Conservation (phyloP, 371 early-diverging fungal species). For the Mucor indicus region DNA sequence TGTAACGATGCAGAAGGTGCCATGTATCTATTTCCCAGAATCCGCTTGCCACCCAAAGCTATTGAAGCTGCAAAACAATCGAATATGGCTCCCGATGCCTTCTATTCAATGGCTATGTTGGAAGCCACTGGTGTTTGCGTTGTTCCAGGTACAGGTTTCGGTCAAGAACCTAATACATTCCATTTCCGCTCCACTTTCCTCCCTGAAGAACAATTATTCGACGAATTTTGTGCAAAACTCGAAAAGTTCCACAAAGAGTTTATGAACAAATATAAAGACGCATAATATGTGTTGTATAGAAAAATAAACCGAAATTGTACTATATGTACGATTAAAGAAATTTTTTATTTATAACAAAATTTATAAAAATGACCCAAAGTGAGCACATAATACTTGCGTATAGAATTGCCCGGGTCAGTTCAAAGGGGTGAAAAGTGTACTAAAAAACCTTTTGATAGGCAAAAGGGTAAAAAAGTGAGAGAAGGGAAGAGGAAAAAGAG, state of each 20-base stretch:
- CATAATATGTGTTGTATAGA: too few species aligned
- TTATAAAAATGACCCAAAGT: too few species aligned
- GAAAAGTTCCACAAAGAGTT: constrained; percentile 79
- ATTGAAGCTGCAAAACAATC: constrained; percentile 64
- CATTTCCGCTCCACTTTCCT: constrained; percentile 97
- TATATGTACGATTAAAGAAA: too few species aligned
- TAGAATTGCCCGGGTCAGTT: too few species aligned
- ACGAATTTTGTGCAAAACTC: constrained; percentile 75
- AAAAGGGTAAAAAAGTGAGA: too few species aligned
- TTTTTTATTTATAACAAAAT: too few species aligned
- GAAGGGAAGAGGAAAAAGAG: too few species aligned
- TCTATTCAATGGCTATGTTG: constrained; percentile 84
- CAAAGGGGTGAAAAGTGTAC: too few species aligned
- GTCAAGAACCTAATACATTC: constrained; percentile 85
- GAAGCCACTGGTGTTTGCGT: constrained; percentile 88
- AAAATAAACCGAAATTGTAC: too few species aligned
- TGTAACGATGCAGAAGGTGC: constrained; percentile 91
- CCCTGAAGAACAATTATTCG: constrained; percentile 90
- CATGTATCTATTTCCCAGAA: constrained; percentile 93
- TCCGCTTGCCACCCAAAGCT: constrained; percentile 73
- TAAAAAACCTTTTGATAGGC: too few species aligned
- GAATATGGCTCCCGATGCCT: constrained; percentile 75
- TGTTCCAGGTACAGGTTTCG: constrained; percentile 78
- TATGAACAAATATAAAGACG: constrained; percentile 67
- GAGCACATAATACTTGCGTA: too few species aligned